These are phyloP conservation scores for Astraeus odoratus DNA, from an alignment of 768 basidiomycete species.

Conservation along the genomic window DNA sequence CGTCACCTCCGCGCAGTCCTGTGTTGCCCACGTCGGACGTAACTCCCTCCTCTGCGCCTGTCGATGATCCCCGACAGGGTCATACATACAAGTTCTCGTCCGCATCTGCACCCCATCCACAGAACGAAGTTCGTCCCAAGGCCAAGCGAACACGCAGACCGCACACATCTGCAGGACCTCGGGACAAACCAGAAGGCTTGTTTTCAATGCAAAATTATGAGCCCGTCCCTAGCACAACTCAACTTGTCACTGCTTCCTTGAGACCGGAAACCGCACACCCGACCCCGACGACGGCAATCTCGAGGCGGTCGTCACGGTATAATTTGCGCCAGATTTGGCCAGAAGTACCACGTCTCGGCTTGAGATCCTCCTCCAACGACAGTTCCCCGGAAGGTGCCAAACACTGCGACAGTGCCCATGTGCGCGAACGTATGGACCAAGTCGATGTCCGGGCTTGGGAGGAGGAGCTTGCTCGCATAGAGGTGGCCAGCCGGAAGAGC, in stretches of 20 bases:
- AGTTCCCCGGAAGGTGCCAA: too few species aligned
- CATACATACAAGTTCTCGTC: constrained; percentile 25
- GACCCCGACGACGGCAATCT: constrained; percentile 9
- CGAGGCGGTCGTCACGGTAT: constrained; percentile 5
- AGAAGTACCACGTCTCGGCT: constrained; percentile 25
- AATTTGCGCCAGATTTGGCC: constrained; percentile 17
- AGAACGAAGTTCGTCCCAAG: constrained; percentile 20
- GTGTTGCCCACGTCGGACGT: constrained; percentile 5
- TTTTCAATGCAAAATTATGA: constrained; percentile 13
- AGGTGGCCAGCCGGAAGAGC: constrained; percentile 47
- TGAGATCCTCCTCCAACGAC: constrained; percentile 29
- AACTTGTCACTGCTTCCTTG: constrained; percentile 9
- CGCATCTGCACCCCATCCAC: constrained; percentile 25
- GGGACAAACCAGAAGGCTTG: constrained; percentile 44
- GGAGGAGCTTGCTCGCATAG: constrained; percentile 67
- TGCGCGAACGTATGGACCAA: constrained; percentile 23
- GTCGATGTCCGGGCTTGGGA: constrained; percentile 64
- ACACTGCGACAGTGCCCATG: too few species aligned
- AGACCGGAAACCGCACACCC: constrained; percentile 25
- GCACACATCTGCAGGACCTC: constrained; percentile 69
- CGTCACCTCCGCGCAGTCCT: constrained; percentile 37
- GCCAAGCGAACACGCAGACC: constrained; percentile 43
- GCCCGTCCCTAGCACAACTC: constrained; percentile 10
- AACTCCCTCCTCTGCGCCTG: constrained; percentile 5
- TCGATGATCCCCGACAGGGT: constrained; percentile 6